Conservation (phyloP, 768 basidiomycete genomes). For the Suillus luteus region DNA sequence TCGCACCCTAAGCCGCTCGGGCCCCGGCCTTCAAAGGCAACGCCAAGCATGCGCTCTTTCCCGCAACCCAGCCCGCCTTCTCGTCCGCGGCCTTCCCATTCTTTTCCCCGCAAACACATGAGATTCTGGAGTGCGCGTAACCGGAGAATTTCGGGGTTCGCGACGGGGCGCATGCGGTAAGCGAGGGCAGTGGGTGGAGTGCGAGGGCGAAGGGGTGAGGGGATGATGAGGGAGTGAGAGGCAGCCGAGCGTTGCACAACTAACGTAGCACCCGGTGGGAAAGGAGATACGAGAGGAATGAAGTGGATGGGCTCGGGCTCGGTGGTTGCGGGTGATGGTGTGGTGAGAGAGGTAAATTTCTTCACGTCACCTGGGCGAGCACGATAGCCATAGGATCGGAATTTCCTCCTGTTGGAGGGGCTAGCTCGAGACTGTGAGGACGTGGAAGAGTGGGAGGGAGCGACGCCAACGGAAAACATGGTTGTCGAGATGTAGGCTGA, state of each 20-base stretch:
- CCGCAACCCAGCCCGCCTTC: conserved; percentile 57
- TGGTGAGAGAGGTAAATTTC: conserved; percentile 37
- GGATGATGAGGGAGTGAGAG: conserved; percentile 42
- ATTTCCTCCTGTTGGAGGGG: conserved; percentile 18
- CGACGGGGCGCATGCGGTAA: conserved; percentile 56
- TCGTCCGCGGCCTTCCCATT: conserved; percentile 49
- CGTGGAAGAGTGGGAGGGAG: conserved; percentile 25
- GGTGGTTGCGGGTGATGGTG: conserved; percentile 14
- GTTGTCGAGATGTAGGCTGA: conserved; percentile 57
- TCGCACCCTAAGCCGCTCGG: conserved; percentile 50
- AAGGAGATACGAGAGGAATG: conserved; percentile 41
- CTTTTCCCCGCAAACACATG: conserved; percentile 43
- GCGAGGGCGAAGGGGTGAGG: conserved; percentile 45
- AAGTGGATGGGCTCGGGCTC: conserved; percentile 37
- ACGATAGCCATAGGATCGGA: conserved; percentile 44
- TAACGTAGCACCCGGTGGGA: conserved; percentile 34
- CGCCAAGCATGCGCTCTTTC: conserved; percentile 55
- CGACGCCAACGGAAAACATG: conserved; percentile 42
- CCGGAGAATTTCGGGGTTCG: conserved; percentile 61
- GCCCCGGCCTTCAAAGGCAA: conserved; percentile 66
- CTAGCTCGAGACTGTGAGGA: conserved; percentile 20
- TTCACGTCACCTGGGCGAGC: conserved; percentile 45
- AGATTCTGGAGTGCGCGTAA: conserved; percentile 64
- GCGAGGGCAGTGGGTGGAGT: conserved; percentile 32
- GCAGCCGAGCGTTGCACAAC: conserved; percentile 28